Percentiles rank a stretch among this genome's conserved stretches.
Evolutionary conservation across 345 rosid genomes (phyloP).

Genomic region (Excoecaria agallocha): DNA sequence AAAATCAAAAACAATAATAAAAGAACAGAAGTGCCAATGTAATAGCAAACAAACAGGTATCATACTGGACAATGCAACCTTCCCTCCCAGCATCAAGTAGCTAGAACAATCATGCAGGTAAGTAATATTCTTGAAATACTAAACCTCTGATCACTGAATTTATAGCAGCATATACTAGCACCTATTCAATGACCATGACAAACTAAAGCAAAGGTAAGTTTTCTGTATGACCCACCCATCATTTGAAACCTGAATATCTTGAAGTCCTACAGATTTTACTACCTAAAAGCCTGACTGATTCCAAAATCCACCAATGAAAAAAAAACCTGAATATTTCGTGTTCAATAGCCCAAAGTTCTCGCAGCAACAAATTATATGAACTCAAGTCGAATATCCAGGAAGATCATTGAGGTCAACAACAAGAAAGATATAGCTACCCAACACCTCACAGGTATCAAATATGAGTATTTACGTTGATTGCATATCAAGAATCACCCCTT

Average conservation of each 20-base stretch:
- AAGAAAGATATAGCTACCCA: neutral
- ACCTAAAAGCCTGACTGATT: neutral
- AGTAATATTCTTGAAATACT: neutral
- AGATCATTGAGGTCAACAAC: neutral
- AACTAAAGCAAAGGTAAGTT: neutral
- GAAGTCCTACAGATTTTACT: neutral
- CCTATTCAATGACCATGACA: neutral
- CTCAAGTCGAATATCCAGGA: neutral
- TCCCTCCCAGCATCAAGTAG: neutral
- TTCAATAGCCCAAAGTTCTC: neutral
- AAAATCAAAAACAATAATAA: neutral
- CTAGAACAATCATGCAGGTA: neutral
- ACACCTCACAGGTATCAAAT: neutral
- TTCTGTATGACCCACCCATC: too few species aligned
- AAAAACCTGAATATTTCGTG: neutral
- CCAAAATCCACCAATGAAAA: too few species aligned
- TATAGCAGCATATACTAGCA: neutral
- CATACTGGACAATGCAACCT: neutral
- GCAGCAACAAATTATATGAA: neutral
- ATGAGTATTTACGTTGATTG: too few species aligned
- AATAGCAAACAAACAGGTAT: neutral
- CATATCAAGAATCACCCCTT: neutral
- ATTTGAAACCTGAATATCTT: neutral
- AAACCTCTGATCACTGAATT: neutral
- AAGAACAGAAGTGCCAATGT: neutral